phyloP scores from a whole-genome alignment of 1,139 yeast genomes.

The Keqinozyma sinolaborantium region DNA sequence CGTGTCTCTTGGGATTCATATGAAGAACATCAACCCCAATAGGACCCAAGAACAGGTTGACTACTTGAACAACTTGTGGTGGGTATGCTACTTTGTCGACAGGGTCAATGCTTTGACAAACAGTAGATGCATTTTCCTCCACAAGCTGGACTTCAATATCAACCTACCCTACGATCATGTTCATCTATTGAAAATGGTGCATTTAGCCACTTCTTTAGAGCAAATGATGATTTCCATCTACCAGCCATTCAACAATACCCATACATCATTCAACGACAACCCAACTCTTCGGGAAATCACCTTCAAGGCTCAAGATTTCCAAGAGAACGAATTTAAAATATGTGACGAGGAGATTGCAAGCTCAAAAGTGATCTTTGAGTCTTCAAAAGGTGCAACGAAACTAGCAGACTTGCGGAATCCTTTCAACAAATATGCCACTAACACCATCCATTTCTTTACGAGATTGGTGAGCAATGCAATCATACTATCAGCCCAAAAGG shows the following conservation, averaged over 20 bases:
- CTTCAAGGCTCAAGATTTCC: slow-evolving; percentile 24
- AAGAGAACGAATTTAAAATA: slow-evolving; percentile 21
- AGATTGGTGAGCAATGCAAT: slow-evolving; percentile 25
- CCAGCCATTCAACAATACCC: slow-evolving; percentile 18
- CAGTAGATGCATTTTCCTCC: slow-evolving; percentile 21
- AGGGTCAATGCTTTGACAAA: slow-evolving; percentile 20
- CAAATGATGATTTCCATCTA: slow-evolving; percentile 22
- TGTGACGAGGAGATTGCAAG: slow-evolving; percentile 18
- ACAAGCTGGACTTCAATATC: slow-evolving; percentile 27
- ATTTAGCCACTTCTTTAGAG: slow-evolving; percentile 22
- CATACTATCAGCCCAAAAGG: slow-evolving; percentile 23
- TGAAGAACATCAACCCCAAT: slow-evolving; percentile 3
- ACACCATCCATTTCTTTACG: slow-evolving; percentile 19
- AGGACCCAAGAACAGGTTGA: slow-evolving; percentile 13
- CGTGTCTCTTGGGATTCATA: slow-evolving; percentile 27
- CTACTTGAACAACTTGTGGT: slow-evolving; percentile 22
- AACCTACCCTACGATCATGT: slow-evolving; percentile 27
- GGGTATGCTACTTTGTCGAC: slow-evolving; percentile 30
- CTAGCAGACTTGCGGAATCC: slow-evolving; percentile 2
- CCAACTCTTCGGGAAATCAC: slow-evolving; percentile 12
- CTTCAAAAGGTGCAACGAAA: background rate
- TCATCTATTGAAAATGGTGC: slow-evolving; percentile 22
- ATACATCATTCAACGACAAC: slow-evolving; percentile 8
- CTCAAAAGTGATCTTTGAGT: background rate
- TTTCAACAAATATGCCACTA: slow-evolving; percentile 12